phyloP scores from a whole-genome alignment of 306 rosid species.

The Vigna unguiculata region DNA sequence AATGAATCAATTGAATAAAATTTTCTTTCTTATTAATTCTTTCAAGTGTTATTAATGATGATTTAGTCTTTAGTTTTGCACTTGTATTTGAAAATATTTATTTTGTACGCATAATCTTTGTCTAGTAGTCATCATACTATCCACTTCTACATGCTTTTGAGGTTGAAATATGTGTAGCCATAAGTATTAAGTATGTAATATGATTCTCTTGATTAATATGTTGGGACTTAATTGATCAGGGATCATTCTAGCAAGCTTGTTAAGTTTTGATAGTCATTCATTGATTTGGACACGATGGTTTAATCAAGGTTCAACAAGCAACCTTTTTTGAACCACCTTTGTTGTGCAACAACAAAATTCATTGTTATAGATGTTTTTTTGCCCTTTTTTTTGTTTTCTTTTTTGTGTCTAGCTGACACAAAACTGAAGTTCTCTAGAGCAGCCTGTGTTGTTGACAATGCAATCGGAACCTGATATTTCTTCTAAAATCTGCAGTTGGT shows the following conservation, averaged over 20 bases:
- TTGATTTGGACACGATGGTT: not conserved
- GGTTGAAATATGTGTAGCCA: not conserved
- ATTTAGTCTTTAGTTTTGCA: not conserved
- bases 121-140: not conserved
- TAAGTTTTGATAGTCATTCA: not conserved
- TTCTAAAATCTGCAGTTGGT: constrained; percentile 71
- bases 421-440: constrained; percentile 18
- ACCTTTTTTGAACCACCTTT: not conserved
- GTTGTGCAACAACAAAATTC: constrained; percentile 12
- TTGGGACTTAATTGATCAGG: constrained; percentile 17
- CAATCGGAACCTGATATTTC: constrained; percentile 30
- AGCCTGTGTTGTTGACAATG: constrained; percentile 10
- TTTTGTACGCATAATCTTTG: not conserved
- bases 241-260: constrained; percentile 9
- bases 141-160: not conserved
- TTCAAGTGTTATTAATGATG: not conserved
- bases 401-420: constrained; percentile 6
- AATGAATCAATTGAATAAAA: too few species aligned
- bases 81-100: not conserved
- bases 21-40: too few species aligned
- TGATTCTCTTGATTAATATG: not conserved
- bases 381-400: not conserved
- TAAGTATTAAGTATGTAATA: not conserved
- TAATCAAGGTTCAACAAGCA: not conserved
- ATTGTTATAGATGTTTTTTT: not conserved